Evolutionary conservation across 2,329 filamentous ascomycete genomes (phyloP), one percentile per base, ranked within the genome.

Genomic region (Talaromyces sp.): DNA sequence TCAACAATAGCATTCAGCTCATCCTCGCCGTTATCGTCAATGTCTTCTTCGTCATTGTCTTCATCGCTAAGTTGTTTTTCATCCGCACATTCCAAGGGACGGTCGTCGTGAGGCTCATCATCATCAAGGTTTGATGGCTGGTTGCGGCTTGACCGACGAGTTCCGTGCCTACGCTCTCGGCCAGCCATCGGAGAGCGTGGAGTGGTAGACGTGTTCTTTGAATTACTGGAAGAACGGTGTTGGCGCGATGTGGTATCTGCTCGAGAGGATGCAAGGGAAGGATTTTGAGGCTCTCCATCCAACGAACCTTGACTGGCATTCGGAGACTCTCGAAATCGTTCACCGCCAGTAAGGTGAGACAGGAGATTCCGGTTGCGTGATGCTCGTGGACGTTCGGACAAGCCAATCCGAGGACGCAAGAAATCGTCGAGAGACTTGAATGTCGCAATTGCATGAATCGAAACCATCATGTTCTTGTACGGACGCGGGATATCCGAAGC

Each of bases 401-500:
- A 74, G 68, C 83, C 91, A 62, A 99, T 96, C 63, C 93, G 86
- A 8, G 95, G 95, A 41, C 95, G 88, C 50, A 99, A 82, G 73
- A 98, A 99, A 72, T 99, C 95, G 71, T 98, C 95, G 26, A 99
- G 79, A 0, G 93, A 90, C 74, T 97, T 98, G 80, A 99, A 98
- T 0, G 93, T 98, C 2, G 95, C 93, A 69, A 99, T 98, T 17
- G 95, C 95, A 73, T 99, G 95, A 60, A 99, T 99, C 0, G 92
- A 96, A 0, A 99, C 95, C 89, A 97, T 97, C 64, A 99, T 96
- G 66, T 93, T 96, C 24, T 90, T 86, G 71, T 96, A 98, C 0
- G 89, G 82, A 38, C 87, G 84, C 19, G 95, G 95, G 62, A 99
- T 95, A 55, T 95, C 90, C 0, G 92, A 93, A 53, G 93, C 89